These are phyloP conservation scores for Trichoderma asperelloides DNA, from an alignment of 495 filamentous ascomycete genomes.

Conservation along the genomic window DNA sequence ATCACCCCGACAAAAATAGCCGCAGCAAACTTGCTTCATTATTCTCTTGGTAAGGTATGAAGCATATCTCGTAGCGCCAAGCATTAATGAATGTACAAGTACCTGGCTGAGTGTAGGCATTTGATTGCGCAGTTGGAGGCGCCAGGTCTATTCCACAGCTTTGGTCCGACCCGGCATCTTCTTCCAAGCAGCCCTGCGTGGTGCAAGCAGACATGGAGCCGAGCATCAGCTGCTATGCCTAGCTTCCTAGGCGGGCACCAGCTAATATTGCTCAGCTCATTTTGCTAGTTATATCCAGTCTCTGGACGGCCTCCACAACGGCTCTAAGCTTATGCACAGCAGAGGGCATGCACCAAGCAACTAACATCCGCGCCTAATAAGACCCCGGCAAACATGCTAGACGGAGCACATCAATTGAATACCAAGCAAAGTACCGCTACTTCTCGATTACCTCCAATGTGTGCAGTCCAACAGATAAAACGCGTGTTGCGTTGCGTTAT, in stretches of 20 bases:
- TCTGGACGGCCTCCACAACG: neutral
- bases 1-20: no score
- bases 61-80: no score
- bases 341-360: neutral
- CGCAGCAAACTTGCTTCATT: no score
- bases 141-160: neutral
- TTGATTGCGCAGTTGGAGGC: no score
- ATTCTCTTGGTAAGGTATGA: no score
- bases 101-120: no score
- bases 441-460: neutral
- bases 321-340: neutral
- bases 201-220: neutral
- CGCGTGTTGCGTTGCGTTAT: neutral
- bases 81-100: no score
- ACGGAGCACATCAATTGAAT: no score
- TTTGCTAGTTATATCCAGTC: neutral
- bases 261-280: neutral
- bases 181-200: neutral
- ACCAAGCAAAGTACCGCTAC: neutral
- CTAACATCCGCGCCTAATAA: no score
- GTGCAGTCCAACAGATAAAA: no score
- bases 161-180: neutral
- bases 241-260: neutral
- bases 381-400: no score
- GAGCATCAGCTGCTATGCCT: no score